A percentile compares a stretch with the other conserved stretches of the same genome.
Conservation (phyloP, 2,329 filamentous ascomycete species). For the Fusarium odoratissimum region DNA sequence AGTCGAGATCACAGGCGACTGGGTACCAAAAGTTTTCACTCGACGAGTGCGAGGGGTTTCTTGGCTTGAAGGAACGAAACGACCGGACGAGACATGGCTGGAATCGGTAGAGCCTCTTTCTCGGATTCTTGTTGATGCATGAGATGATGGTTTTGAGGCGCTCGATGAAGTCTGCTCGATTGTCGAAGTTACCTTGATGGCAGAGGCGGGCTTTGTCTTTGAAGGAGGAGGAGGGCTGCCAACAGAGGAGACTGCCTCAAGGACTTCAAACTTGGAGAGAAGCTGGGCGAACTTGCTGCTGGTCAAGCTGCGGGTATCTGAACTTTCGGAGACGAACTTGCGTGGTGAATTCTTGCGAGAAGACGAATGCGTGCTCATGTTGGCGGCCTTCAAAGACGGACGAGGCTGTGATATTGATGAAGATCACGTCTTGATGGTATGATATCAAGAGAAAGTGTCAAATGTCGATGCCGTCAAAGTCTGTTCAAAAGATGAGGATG, state of each 20-base stretch:
- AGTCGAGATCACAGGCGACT: neutral
- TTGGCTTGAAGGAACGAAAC: neutral
- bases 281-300: slow-evolving; percentile 46
- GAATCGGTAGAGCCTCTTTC: slow-evolving; percentile 9
- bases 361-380: slow-evolving; percentile 26
- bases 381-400: neutral
- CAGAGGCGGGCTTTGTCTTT: neutral
- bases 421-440: neutral
- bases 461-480: slow-evolving; percentile 31
- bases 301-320: slow-evolving; percentile 4
- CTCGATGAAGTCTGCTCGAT: neutral
- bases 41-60: slow-evolving; percentile 3
- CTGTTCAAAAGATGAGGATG: slow-evolving; percentile 31
- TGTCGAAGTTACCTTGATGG: neutral
- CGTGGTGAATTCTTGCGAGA: slow-evolving; percentile 11
- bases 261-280: slow-evolving; percentile 52
- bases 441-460: slow-evolving; percentile 11
- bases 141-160: neutral
- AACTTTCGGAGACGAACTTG: slow-evolving; percentile 14
- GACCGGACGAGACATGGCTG: slow-evolving; percentile 13
- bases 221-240: neutral
- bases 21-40: slow-evolving; percentile 27
- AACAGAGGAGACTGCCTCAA: slow-evolving; percentile 37
- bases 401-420: slow-evolving; percentile 1
- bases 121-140: neutral